Base-by-base conservation (phyloP, 805 yeast genomes). In the Spathaspora sp. region DNA sequence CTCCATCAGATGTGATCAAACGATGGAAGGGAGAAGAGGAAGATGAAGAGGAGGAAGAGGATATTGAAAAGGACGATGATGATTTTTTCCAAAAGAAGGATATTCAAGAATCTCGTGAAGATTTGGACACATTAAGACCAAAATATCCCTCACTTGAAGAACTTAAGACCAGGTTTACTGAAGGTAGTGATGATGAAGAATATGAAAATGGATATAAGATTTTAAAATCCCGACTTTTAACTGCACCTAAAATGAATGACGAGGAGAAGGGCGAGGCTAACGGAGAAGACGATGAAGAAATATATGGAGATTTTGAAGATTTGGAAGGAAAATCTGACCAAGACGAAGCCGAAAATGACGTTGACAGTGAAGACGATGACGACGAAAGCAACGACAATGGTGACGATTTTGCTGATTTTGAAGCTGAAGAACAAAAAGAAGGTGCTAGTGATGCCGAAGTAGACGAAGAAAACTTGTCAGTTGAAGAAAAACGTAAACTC, bases 401-500 rank as follows among this genome's bases (percentile, higher is more conserved):
- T 2, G 68, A 76, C 53, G 85, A 79, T 51, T 77, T 78, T 59
- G 79, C 84, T 7, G 81, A 80, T 57, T 81, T 79, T 53, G 83
- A 80, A 10, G 80, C 70, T 3, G 85, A 78, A 55, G 72, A 69
- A 43, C 80, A 77, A 38, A 61, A 64, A 29, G 73, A 69, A 16
- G 65, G 60, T 56, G n/a, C 68, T 31, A 71, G 72, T 38, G 75
- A 74, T 29, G 78, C 72, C 8, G 75, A 68, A 8, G 78, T 67
- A 3, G 77, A 70, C 3, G 71, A 66, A 7, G 68, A 68, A 45
- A 72, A 68, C 42, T 57, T 82, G 45, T 73, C 93, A 1, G 71
- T 86, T 35, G 96, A 86, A 52, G 85, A 88, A 63, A 86, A 83
- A 66, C 83, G 98, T 65, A 84, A 81, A 49, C 70, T 82, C 49